Conservation (phyloP, 2,329 filamentous ascomycete species). For the Metarhizium guizhouense region DNA sequence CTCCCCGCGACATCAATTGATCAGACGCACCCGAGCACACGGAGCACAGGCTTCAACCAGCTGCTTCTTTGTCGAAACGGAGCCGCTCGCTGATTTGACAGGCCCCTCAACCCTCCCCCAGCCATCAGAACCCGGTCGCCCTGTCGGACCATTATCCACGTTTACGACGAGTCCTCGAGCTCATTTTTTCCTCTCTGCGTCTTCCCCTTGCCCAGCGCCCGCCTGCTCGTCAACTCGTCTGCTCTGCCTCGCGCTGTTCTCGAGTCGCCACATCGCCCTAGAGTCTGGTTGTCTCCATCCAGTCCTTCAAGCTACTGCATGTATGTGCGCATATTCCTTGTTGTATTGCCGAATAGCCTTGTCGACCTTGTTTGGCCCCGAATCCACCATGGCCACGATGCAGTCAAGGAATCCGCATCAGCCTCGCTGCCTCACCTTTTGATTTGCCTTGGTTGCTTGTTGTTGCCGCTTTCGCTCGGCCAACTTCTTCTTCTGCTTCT, state of each 20-base stretch:
- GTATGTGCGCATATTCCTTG: slow-evolving; percentile 5
- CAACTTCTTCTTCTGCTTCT: background rate
- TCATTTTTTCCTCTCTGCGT: too few species aligned
- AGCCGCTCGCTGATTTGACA: background rate
- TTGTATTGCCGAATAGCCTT: background rate
- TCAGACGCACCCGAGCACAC: slow-evolving; percentile 1
- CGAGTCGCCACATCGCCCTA: background rate
- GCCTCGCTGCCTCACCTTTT: background rate
- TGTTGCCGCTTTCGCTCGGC: background rate
- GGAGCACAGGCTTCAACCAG: background rate
- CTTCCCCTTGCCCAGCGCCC: background rate
- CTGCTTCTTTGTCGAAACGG: background rate
- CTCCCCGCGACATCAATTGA: background rate
- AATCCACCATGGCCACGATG: background rate
- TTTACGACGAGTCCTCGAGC: background rate
- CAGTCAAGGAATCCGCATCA: background rate
- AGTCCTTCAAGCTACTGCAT: background rate
- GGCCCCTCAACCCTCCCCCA: background rate
- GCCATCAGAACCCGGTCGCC: background rate
- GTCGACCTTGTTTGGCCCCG: background rate
- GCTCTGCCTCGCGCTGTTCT: background rate
- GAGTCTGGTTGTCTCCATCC: background rate
- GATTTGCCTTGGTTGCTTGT: background rate
- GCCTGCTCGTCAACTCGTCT: background rate
- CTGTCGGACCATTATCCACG: slow-evolving; percentile 3